Conservation (phyloP, 306 rosid species). For the Casuarina cunninghamiana region DNA sequence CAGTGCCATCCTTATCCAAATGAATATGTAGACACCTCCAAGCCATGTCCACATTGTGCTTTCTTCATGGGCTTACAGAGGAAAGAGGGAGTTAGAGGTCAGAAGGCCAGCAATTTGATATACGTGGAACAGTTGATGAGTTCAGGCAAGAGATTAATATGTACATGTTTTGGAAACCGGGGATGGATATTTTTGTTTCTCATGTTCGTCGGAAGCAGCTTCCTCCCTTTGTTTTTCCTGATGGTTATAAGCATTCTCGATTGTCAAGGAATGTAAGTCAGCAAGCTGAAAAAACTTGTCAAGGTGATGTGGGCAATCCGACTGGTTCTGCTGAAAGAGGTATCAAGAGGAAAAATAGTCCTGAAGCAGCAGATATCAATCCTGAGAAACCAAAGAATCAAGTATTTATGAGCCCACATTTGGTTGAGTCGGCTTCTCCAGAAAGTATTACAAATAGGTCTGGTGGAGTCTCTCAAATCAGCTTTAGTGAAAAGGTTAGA, state of each 20-base stretch:
- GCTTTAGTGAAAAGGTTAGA: slow-evolving; percentile 36
- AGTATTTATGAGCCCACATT: slow-evolving; percentile 58
- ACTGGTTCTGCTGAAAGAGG: slow-evolving; percentile 61
- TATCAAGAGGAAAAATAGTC: slow-evolving; percentile 68
- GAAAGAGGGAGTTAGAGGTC: slow-evolving; percentile 93
- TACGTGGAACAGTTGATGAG: slow-evolving; percentile 95
- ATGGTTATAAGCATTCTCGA: slow-evolving; percentile 71
- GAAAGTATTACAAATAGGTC: slow-evolving; percentile 44
- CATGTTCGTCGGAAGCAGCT: slow-evolving; percentile 97
- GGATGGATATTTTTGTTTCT: slow-evolving; percentile 91
- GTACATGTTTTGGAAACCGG: slow-evolving; percentile 86
- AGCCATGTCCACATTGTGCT: slow-evolving; percentile 82
- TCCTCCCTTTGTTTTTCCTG: slow-evolving; percentile 87
- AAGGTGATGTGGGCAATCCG: slow-evolving; percentile 41
- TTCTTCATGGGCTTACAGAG: slow-evolving; percentile 99
- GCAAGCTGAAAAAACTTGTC: slow-evolving; percentile 41
- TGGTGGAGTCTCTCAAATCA: slow-evolving; percentile 45
- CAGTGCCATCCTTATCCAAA: slow-evolving; percentile 97
- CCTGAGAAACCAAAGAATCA: slow-evolving; percentile 49
- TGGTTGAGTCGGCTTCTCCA: slow-evolving; percentile 49
- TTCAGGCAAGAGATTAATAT: slow-evolving; percentile 78
- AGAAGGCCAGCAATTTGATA: slow-evolving; percentile 96
- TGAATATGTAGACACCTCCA: slow-evolving; percentile 71
- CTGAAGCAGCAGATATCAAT: slow-evolving; percentile 41
- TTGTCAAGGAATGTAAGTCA: slow-evolving; percentile 50